Percentiles rank a stretch among this genome's conserved stretches.
Evolutionary conservation across 2,329 filamentous ascomycete species (phyloP).

Genomic region (Rhinocladiella similis): DNA sequence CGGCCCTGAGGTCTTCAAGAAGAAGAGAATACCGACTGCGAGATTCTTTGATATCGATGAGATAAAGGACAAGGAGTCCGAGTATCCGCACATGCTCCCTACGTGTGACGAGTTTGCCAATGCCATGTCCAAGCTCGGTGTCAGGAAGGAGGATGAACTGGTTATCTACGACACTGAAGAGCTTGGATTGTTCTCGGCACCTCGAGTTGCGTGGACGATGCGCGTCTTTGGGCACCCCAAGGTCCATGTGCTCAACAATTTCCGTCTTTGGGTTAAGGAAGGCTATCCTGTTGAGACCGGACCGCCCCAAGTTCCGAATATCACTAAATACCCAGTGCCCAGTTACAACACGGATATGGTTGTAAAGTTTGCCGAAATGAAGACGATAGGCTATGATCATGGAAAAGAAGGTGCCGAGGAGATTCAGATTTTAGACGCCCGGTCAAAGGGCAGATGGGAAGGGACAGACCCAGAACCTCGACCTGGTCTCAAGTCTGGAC

Average conservation of each 20-base stretch:
- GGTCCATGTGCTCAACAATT: conserved; percentile 94
- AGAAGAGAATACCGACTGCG: conserved; percentile 81
- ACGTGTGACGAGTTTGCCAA: conserved; percentile 75
- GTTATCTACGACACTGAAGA: conserved; percentile 94
- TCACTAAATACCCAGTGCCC: conserved; percentile 49
- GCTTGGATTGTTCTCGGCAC: conserved; percentile 90
- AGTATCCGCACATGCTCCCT: conserved; percentile 96
- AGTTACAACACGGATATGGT: conserved; percentile 67
- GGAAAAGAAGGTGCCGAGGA: conserved; percentile 82
- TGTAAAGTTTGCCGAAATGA: conserved; percentile 78
- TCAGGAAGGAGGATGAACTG: conserved; percentile 81
- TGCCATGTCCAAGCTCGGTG: conserved; percentile 86
- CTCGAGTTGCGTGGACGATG: conserved; percentile 91
- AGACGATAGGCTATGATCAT: conserved; percentile 70
- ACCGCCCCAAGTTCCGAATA: conserved; percentile 36
- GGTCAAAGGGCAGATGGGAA: conserved; percentile 75
- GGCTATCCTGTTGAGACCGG: conserved; percentile 82
- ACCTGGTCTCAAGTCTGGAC: conserved; percentile 80
- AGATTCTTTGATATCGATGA: conserved; percentile 97
- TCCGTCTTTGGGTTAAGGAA: conserved; percentile 86
- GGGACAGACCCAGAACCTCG: conserved; percentile 85
- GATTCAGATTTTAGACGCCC: conserved; percentile 85
- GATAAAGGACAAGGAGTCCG: conserved; percentile 80
- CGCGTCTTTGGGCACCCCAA: conserved; percentile 83
- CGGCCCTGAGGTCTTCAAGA: conserved; percentile 77